Evolutionary conservation across 2,329 filamentous ascomycete species (phyloP), one percentile per base, ranked within the genome.

Genomic region (Paracoccidioides brasiliensis): DNA sequence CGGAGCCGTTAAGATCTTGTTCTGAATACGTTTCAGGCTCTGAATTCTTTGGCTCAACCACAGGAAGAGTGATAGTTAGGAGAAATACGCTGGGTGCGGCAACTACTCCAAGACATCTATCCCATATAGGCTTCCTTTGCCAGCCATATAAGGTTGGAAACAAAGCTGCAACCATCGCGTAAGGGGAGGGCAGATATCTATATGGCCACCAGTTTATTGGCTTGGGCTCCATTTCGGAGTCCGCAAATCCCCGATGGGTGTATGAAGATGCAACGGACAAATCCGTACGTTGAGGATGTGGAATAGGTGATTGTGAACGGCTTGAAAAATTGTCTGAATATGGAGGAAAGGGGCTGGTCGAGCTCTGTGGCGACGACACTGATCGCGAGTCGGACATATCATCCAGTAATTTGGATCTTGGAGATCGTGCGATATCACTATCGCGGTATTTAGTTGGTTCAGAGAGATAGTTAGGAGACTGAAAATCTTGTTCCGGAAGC

Each of bases 1-100:
- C 58, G 5, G 64, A 60, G 7, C 63, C 58, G 41, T 42, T 52
- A 8, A 62, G 57, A 14, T 68, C 65, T 6, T 72, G 68, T 4
- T 77, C 74, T 0, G 67, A 68, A 4, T 70, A 40, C 43, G 40
- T 32, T 41, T 61, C 71, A 3, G 75, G 71, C 10, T 82, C 79
- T 6, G 78, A 67, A 40, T 71, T 76, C 22, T 80, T 77, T 0
- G 80, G 80, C 64, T 97, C 91, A 5, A 95, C 88, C 0, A 98
- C 90, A 0, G 94, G 93, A 4, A 98, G 71, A 0, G 93, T 98
- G 49, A 93, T 82, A 0, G 91, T 91, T 3, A 98, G 77, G 2
- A 97, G 73, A 59, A 98, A 88, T 41, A 98, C 89, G 63, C 86
- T 94, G 0, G 90, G 88, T n/a, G 89, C 84, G 6, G 90, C 90